Conservation (phyloP, 257 asterid species). For the Solanum pinnatisectum region DNA sequence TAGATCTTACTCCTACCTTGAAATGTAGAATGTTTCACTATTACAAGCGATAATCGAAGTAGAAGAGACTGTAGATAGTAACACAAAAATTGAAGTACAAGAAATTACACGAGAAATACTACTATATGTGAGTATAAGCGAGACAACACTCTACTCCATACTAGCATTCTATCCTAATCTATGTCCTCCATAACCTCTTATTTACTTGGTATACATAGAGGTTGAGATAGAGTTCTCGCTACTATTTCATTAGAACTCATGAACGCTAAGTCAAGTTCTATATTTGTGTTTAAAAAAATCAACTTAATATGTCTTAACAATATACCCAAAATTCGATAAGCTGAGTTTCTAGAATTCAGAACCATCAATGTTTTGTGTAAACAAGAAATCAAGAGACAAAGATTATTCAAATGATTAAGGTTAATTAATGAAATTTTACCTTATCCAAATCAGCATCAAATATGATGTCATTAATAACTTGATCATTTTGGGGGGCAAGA, state of each 20-base stretch:
- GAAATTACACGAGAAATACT: not conserved
- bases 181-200: not conserved
- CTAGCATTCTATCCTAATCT: not conserved
- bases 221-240: not conserved
- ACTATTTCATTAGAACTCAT: too few species aligned
- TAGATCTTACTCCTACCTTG: not conserved
- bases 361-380: not conserved
- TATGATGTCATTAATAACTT: constrained; percentile 55
- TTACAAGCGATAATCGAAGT: too few species aligned
- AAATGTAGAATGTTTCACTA: not conserved
- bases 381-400: not conserved
- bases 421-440: constrained; percentile 19
- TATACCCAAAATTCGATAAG: not conserved
- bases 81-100: not conserved
- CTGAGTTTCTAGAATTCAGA: too few species aligned
- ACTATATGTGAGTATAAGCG: not conserved
- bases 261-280: not conserved
- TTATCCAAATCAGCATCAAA: constrained; percentile 78
- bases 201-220: not conserved
- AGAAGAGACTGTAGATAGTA: not conserved
- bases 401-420: not conserved
- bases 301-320: not conserved
- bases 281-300: not conserved
- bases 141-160: not conserved
- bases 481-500: constrained; percentile 35